Evolutionary conservation across 2,329 filamentous ascomycete genomes (phyloP), one percentile per base, ranked within the genome.

Genomic region (Trichoderma sp.): DNA sequence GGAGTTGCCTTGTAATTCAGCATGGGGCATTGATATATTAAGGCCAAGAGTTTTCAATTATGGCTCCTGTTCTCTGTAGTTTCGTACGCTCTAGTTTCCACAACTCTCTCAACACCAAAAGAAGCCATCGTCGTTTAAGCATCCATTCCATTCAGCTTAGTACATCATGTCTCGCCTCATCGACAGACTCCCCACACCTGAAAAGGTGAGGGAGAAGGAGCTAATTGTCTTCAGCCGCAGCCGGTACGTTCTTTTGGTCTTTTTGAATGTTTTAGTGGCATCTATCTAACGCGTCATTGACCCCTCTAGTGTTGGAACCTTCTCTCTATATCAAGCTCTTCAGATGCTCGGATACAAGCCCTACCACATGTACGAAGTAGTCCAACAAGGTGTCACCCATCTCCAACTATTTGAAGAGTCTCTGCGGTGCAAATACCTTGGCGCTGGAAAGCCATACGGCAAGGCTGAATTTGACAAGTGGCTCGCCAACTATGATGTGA

Each of bases 391-490:
- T 39, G 39, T 73, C 3, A 47, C 65, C 15, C 74, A 79, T 21
- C 66, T 80, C 26, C 73, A 75, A 15, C 75, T 80, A 30, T 69
- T 81, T 58, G 72, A 74, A 3, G 80, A 83, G 39, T 80, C 78
- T 6, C 66, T 81, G 5, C 72, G 72, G 0, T 79, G 79, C 14
- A 78, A 81, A 30, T 74, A 78, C 26, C 72, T 74, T 60, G 75
- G 77, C 73, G 43, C 76, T 21, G 76, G 75, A 51, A 76, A 79
- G 61, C 79, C 76, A 6, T 82, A 82, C 67, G 77, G 76, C 51
- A 78, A 79, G 21, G 75, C 74, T 12, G 82, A 83, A 56, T 83
- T 82, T 58, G 81, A 83, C 72, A 83, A 82, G 74, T 82, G 81
- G 78, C 79, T 82, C 30, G 80, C 79, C 30, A 76, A 80, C 26